Evolutionary conservation across 2,329 filamentous ascomycete species (phyloP).

Genomic region (Neofusicoccum sp.): DNA sequence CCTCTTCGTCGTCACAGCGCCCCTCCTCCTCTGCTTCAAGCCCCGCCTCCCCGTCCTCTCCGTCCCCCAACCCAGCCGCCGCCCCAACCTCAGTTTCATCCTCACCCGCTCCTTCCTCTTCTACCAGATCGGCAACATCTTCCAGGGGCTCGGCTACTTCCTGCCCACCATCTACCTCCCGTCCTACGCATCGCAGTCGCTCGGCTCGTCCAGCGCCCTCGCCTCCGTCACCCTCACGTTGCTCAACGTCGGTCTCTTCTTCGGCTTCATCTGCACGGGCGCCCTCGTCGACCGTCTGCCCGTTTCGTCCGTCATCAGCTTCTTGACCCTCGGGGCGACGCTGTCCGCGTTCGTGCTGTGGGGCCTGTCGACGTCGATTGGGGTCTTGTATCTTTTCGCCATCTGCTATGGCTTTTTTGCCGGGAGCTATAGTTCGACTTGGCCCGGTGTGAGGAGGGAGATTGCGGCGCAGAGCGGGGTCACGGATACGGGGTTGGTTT

Average conservation of each 20-base stretch:
- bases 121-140: constrained; percentile 45
- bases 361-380: constrained; percentile 46
- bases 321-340: constrained; percentile 41
- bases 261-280: constrained; percentile 44
- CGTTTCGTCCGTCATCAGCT: constrained; percentile 41
- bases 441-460: constrained; percentile 37
- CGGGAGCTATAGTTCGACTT: constrained; percentile 43
- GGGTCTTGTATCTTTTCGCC: constrained; percentile 46
- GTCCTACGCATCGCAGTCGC: constrained; percentile 36
- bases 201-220: constrained; percentile 36
- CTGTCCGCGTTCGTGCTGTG: constrained; percentile 48
- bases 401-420: constrained; percentile 47
- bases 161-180: constrained; percentile 49
- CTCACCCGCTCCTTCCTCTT: constrained; percentile 26
- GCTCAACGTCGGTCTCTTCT: constrained; percentile 41
- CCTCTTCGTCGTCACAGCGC: constrained; percentile 33
- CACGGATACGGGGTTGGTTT: constrained; percentile 51
- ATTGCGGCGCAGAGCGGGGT: constrained; percentile 39
- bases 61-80: constrained; percentile 4
- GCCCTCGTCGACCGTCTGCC: constrained; percentile 42
- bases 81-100: neutral
- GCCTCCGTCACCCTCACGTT: constrained; percentile 43
- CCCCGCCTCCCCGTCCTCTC: constrained; percentile 33
- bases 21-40: constrained; percentile 37
- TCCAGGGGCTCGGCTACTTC: constrained; percentile 48